Evolutionary conservation across 2,329 filamentous ascomycete genomes (phyloP), one percentile per base, ranked within the genome.

Genomic region (Chaetomiaceae sp.): DNA sequence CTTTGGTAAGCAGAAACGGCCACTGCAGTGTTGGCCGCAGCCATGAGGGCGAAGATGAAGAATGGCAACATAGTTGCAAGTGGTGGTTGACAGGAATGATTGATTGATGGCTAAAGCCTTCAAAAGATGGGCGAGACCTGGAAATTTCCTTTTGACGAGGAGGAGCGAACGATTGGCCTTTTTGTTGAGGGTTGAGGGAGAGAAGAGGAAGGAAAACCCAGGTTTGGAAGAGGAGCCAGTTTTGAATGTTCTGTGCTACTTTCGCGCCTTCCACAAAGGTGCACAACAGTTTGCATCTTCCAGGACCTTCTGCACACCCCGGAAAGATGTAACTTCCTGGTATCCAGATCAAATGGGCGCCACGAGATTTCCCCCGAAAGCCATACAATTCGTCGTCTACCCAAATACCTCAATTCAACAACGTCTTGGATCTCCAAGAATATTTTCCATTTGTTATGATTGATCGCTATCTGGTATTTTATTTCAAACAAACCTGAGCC

Each of bases 1-100:
- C 36, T 9, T 34, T 32, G 53, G 62, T 62, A 16, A 51, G 38
- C 18, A 54, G 57, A 11, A 59, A 34, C 1, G 58, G n/a, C 44
- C 5, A 61, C 34, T 27, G 53, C 59, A 14, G 55, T 23, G 10
- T 57, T 48, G 37, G 53, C 20, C 27, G 51, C 44, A 14, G 48
- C 61, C 42, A 49, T 37, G 21, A 62, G 47, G 40, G 58, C 58
- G 34, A 53, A 27, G 34, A 54, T 18, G 33, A 46, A 9, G 2
- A 36, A 41, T 11, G 53, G 18, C 43, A 57, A 44, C 48, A 51
- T 58, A 14, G 16, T n/a, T n/a, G n/a, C n/a, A n/a, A n/a, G n/a
- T n/a, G n/a, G n/a, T n/a, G n/a, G n/a, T n/a, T 55, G 41, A 27
- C 8, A 23, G 20, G 10, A 5, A 4, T 14, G 21, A 33, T 8